Evolutionary conservation across 2,329 filamentous ascomycete genomes (phyloP), one percentile per base, ranked within the genome.

Genomic region (Penicillium sp.): DNA sequence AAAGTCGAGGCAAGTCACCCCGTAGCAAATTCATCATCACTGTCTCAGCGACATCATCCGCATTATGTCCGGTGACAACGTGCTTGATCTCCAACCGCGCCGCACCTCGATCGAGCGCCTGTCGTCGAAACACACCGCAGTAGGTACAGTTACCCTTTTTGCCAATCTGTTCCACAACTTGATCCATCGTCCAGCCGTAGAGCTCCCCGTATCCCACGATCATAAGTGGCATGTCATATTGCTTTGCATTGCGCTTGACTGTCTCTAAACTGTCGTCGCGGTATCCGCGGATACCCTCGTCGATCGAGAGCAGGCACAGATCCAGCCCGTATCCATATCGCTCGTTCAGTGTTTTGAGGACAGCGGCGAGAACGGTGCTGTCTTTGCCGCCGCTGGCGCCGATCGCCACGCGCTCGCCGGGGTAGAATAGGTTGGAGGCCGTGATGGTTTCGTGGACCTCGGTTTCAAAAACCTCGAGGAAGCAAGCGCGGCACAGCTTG

Each of bases 131-230:
- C 16, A 99, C 94, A 13, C 94, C 94, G 67, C 94, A 99, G 68
- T 99, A 99, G 28, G 95, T 99, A 80, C 94, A 99, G 73, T 99
- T 99, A 28, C 93, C 92, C 73, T 96, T 97, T 77, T 96, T 97
- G 13, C 94, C 94, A 46, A 99, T 89, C 44, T 93, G 90, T 65
- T 92, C 89, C 4, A 99, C 95, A 9, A 99, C 94, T 68, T 97
- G 90, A 67, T 99, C 94, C 94, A 99, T 99, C 1, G 92, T 96
- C 94, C 94, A 99, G 8, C 93, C 94, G 70, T 99, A 99, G 9
- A 99, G 79, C 66, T 96, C 89, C 49, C 87, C 87, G 66, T 99
- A 99, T 45, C 93, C 91, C 45, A 99, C 85, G 51, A 99, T 95
- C 63, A 90, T 89, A 45, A 99, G 77, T 0, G 89, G 85, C 87